Base-by-base conservation (phyloP, 2,329 filamentous ascomycete species). In the Teratosphaeria epicoccoides region DNA sequence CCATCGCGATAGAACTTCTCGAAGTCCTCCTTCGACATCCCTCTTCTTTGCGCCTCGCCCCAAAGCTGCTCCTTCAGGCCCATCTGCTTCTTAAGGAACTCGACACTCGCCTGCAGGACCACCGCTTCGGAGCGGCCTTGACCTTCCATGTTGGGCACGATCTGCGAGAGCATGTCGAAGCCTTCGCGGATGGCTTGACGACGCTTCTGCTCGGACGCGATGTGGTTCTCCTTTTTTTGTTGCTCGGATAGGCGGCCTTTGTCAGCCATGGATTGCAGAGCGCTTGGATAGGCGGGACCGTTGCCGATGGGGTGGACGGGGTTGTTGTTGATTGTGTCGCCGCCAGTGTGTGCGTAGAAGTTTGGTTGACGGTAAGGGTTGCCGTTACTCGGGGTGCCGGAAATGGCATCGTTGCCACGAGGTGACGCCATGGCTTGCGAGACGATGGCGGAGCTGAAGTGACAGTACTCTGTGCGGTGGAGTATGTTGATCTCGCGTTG, bases 51-150 rank as follows among this genome's bases (percentile, higher is more conserved):
- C 10, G 70, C 71, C 26, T 63, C 64, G 24, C 62, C 63, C 47
- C 63, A 66, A 28, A 68, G 66, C 24, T 65, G 60, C 17, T 66
- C 65, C n/a, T 40, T 40, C 14, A 40, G n/a, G 14, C 4, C 10
- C 33, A 40, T 40, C n/a, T 40, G 33, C 49, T 70, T 61, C 66
- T 62, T 51, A 63, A 75, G 70, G 59, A 67, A 68, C 45, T 69
- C 66, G 50, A 76, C 69, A 1, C 73, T 74, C 23, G 68, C 68
- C 56, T 83, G 81, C 22, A 95, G 75, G n/a, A 95, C 88, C 17
- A 88, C 76, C 24, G 87, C 87, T 68, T 95, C 89, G 57, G 87
- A 93, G 45, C 88, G 82, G 1, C 86, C 89, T 63, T 90, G 85
- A 0, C 89, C 89, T 61, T 87, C 80, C 49, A 94, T 76, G 0